These are phyloP conservation scores for Podospora conica DNA, from an alignment of 495 filamentous ascomycete species.

Conservation along the genomic window DNA sequence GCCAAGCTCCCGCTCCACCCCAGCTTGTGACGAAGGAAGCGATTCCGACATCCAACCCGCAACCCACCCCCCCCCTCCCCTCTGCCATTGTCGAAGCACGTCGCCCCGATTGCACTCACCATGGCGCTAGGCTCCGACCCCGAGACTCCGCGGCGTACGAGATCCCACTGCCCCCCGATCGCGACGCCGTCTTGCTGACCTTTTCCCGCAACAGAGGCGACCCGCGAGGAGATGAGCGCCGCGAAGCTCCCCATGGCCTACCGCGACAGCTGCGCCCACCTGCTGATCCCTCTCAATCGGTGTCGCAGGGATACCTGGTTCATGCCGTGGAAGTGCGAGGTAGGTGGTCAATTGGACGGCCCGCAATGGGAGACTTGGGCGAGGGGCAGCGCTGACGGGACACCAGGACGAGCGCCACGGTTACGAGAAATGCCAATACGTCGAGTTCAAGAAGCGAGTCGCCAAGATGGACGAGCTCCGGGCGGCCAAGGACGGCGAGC, in stretches of 20 bases:
- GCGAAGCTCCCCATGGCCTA: slow-evolving; percentile 85
- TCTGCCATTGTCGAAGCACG: slow-evolving; percentile 24
- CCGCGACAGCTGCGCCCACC: slow-evolving; percentile 87
- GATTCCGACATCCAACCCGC: background rate
- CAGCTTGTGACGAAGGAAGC: background rate
- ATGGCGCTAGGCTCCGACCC: slow-evolving; percentile 30
- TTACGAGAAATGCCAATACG: slow-evolving; percentile 99
- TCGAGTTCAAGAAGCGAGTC: slow-evolving; percentile 96
- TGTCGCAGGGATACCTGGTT: slow-evolving; percentile 91
- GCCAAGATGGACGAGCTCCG: slow-evolving; percentile 97
- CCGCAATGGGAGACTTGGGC: background rate
- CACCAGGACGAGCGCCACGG: slow-evolving; percentile 82
- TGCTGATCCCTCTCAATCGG: slow-evolving; percentile 90
- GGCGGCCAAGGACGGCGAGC: slow-evolving; percentile 73
- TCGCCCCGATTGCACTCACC: slow-evolving; percentile 25
- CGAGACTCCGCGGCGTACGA: slow-evolving; percentile 34
- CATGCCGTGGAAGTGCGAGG: slow-evolving; percentile 96
- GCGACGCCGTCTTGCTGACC: background rate
- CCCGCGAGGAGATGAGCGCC: slow-evolving; percentile 85
- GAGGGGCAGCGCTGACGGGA: background rate
- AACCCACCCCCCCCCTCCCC: slow-evolving; percentile 5
- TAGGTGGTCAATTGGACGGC: slow-evolving; percentile 39
- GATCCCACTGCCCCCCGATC: background rate
- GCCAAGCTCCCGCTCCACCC: background rate
- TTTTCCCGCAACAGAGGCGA: slow-evolving; percentile 47